Evolutionary conservation across 805 yeast species (phyloP), one percentile per base, ranked within the genome.

Genomic region (Starmerella bombi): DNA sequence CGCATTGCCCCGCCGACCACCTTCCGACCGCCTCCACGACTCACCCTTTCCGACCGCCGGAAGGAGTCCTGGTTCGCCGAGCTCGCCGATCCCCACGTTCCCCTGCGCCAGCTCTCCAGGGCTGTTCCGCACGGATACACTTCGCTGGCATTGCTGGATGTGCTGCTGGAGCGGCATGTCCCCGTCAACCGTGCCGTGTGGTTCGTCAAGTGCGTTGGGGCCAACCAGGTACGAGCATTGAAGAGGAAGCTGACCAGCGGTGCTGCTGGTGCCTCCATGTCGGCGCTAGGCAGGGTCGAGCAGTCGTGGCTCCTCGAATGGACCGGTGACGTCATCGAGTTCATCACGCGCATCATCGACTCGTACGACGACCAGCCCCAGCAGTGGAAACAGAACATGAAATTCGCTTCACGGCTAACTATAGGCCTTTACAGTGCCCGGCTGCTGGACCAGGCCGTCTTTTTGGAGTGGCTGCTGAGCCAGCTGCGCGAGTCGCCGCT

Each of bases 81-180:
- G 53, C 65, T 88, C 38, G 82, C 91, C 3, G 69, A 80, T 38
- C 70, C 79, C 0, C 60, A 64, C 16, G 67, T 78, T 0, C 80
- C 94, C 0, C 62, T 88, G 36, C 66, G 71, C 32, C 72, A 71
- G 44, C 69, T 86, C 3, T 71, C 91, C 2, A 67, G 81, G 40
- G 81, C 85, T 16, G 71, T 88, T 6, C 97, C 98, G 0, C 95
- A 88, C 57, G 96, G 96, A 0, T 72, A 86, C 18, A 66, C 86
- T 48, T 80, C 82, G 55, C 73, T 74, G 49, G 67, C 70, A 1
- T 63, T 88, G 16, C 56, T 88, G 3, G 95, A 85, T 47, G 81
- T 25, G n/a, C 29, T 93, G 48, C 70, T 79, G 44, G 53, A 62
- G 19, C 76, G 77, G 53, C 62, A 63, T 25, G 76, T 88, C 0